Evolutionary conservation across 1,284 basidiomycete species (phyloP), one percentile per base, ranked within the genome.

Genomic region (Schizophyllum commune): DNA sequence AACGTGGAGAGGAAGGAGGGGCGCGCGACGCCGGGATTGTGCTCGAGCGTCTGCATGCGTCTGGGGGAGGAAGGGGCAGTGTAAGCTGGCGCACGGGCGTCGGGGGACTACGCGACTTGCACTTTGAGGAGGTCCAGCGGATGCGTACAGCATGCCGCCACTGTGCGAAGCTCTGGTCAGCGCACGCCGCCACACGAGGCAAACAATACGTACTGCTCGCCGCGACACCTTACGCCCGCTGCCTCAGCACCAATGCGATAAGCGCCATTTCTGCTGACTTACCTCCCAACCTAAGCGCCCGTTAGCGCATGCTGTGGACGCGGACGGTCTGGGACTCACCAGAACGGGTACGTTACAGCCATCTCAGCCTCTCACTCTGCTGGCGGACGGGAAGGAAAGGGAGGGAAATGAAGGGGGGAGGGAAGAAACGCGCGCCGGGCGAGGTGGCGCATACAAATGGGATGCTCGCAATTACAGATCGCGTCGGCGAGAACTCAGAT

Each of bases 111-210:
- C 58, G 56, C 32, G 21, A 76, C 85, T 64, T 64, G 93, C 92
- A 94, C 91, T 84, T 93, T 91, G 62, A 90, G 88, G 60, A 94
- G 78, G 73, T 95, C 92, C 56, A 94, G 74, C 32, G 92, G 92
- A 76, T 95, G 92, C 0, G 92, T 94, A 70, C 84, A 90, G 67
- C 83, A 88, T 58, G 92, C 89, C 52, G 92, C 92, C 86, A 94
- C 92, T 94, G n/a, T n/a, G 62, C 32, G 65, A 60, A 51, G 59
- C 15, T 34, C 61, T 15, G 63, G 60, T 57, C 27, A 65, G n/a
- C 55, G 52, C 53, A 39, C 54, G 56, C 62, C 33, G 51, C 63
- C 52, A 4, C 61, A 61, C 56, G 55, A 20, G 52, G 52, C 39
- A 47, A 9, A 61, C 33, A 11, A 62, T 54, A 81, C 87, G 65